Conservation (phyloP, 2,329 filamentous ascomycete species). For the Trichoderma atrobrunneum region DNA sequence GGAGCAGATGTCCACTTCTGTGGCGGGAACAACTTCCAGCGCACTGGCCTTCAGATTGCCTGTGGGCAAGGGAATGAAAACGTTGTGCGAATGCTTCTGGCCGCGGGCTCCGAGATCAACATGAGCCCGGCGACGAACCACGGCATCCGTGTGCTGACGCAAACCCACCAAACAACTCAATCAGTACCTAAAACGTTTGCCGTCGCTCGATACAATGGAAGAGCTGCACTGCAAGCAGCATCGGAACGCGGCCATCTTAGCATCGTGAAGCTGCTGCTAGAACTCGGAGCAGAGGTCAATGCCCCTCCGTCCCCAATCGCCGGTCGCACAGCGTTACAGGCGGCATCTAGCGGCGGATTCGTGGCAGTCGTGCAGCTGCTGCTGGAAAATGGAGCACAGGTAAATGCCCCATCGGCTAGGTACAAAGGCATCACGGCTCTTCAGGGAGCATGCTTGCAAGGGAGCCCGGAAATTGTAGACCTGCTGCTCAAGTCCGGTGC, state of each 20-base stretch:
- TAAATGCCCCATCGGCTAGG: constrained; percentile 34
- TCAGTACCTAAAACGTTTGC: background rate
- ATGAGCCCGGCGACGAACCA: background rate
- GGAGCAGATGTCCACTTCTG: constrained; percentile 18
- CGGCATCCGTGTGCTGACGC: background rate
- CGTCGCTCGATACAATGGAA: constrained; percentile 11
- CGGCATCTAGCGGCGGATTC: constrained; percentile 31
- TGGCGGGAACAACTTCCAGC: constrained; percentile 33
- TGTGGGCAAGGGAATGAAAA: constrained; percentile 29
- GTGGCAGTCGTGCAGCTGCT: constrained; percentile 22
- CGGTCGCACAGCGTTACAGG: constrained; percentile 34
- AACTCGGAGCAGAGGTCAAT: constrained; percentile 36
- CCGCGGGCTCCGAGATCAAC: background rate
- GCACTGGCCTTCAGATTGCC: constrained; percentile 40
- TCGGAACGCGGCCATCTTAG: constrained; percentile 8
- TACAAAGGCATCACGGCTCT: constrained; percentile 38
- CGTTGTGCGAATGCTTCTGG: constrained; percentile 16
- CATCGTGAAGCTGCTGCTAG: constrained; percentile 15
- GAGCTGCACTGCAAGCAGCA: constrained; percentile 22
- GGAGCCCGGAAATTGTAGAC: constrained; percentile 26
- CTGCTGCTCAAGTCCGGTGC: constrained; percentile 31
- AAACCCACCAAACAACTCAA: background rate
- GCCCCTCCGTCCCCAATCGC: constrained; percentile 12
- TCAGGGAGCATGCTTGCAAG: constrained; percentile 36
- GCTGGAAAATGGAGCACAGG: constrained; percentile 32